Evolutionary conservation across 768 basidiomycete genomes (phyloP).

Genomic region (Scleroderma citrinum): DNA sequence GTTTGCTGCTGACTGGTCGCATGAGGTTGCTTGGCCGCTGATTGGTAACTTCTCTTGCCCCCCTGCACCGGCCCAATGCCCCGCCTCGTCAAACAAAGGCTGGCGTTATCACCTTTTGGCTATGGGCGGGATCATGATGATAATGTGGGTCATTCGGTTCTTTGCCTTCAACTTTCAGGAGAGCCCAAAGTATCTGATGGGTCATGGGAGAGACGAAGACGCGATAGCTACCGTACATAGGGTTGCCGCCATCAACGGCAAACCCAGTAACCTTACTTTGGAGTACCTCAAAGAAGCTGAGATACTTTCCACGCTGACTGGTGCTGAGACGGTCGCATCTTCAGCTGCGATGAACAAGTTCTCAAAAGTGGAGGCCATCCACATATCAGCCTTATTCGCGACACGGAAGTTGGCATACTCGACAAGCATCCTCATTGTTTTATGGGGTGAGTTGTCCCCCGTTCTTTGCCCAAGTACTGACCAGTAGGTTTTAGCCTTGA

Average conservation of each 20-base stretch:
- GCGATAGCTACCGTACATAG: constrained; percentile 54
- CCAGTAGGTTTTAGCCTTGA: constrained; percentile 43
- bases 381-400: constrained; percentile 46
- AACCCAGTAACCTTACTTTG: constrained; percentile 40
- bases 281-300: constrained; percentile 38
- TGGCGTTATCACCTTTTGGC: no score
- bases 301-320: constrained; percentile 6
- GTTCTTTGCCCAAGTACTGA: background rate
- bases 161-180: constrained; percentile 63
- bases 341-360: constrained; percentile 38
- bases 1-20: constrained; percentile 20
- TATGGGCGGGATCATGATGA: constrained; percentile 65
- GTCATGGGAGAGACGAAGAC: no score
- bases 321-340: constrained; percentile 28
- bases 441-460: constrained; percentile 44
- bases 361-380: constrained; percentile 33
- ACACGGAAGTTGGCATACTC: no score
- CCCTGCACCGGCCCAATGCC: no score
- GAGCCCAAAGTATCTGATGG: constrained; percentile 65
- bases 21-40: no score
- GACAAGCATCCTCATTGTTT: constrained; percentile 41
- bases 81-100: no score
- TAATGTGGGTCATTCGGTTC: constrained; percentile 57
- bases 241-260: constrained; percentile 58
- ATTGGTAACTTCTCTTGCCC: no score